phyloP scores from a whole-genome alignment of 1,139 yeast genomes.

The Spencermartinsiella ligniputridi region DNA sequence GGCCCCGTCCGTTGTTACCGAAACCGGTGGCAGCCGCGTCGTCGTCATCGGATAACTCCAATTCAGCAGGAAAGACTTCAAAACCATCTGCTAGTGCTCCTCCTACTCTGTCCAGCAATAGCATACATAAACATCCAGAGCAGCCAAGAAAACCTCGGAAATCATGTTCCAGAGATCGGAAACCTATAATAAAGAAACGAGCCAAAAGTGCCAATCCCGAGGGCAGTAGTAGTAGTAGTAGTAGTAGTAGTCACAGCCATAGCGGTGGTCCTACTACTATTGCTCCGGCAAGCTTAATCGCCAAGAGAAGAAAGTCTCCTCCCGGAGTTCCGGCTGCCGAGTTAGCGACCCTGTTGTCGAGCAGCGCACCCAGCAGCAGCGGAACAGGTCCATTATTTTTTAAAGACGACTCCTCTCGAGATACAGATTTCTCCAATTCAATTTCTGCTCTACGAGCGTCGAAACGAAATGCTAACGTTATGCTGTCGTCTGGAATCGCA shows the following conservation, averaged over 20 bases:
- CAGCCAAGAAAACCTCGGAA: constrained; percentile 8
- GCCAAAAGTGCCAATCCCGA: constrained; percentile 15
- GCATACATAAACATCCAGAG: too few species aligned
- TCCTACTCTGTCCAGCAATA: too few species aligned
- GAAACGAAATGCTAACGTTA: constrained; percentile 10
- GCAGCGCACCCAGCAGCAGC: constrained; percentile 1
- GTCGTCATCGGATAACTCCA: too few species aligned
- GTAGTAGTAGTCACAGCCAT: constrained; percentile 4
- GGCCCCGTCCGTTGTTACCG: constrained; percentile 37
- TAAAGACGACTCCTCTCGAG: constrained; percentile 1
- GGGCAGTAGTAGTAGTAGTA: not conserved
- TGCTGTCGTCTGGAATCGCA: constrained; percentile 12
- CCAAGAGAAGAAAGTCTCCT: constrained; percentile 19
- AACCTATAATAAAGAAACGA: constrained; percentile 13
- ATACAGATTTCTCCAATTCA: not conserved
- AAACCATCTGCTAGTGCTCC: too few species aligned
- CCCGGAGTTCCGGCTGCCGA: constrained; percentile 12
- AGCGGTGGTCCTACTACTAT: constrained; percentile 19
- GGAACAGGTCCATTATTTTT: not conserved
- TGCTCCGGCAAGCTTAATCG: constrained; percentile 22
- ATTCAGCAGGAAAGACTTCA: too few species aligned
- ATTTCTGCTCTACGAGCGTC: constrained; percentile 9
- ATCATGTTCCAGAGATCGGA: constrained; percentile 12
- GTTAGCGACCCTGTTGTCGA: constrained; percentile 10
- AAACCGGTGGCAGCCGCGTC: constrained; percentile 22